A percentile compares a stretch with the other conserved stretches of the same genome.
Conservation (phyloP, 2,329 filamentous ascomycete species). For the Neoscytalidium dimidiatum region DNA sequence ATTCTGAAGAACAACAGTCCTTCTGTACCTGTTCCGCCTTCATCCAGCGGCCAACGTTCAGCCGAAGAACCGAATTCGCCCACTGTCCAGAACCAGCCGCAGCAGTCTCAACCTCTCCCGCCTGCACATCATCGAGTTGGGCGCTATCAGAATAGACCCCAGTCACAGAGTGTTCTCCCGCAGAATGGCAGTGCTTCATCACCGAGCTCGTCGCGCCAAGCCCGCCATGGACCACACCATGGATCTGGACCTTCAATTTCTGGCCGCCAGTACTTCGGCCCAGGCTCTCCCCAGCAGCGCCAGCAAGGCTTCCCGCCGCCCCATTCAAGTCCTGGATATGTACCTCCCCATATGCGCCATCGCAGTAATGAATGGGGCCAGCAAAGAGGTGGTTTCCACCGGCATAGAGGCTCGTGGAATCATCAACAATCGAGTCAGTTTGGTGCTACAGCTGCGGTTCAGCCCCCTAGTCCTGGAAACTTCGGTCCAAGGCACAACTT, state of each 20-base stretch:
- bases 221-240: not conserved
- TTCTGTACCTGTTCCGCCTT: not conserved
- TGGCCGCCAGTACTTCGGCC: not conserved
- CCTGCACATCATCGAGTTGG: not conserved
- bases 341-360: slow-evolving; percentile 11
- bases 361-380: slow-evolving; percentile 1
- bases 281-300: slow-evolving; percentile 3
- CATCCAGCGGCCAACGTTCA: not conserved
- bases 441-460: not conserved
- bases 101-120: not conserved
- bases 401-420: not conserved
- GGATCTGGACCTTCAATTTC: not conserved
- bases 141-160: not conserved
- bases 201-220: not conserved
- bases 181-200: not conserved
- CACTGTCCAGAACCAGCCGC: not conserved
- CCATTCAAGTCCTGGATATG: not conserved
- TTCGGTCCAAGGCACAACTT: not conserved
- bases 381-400: slow-evolving; percentile 5
- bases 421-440: not conserved
- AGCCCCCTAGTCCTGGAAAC: not conserved
- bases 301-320: not conserved
- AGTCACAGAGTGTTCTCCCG: not conserved
- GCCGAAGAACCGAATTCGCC: not conserved
- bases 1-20: slow-evolving; percentile 54